Evolutionary conservation across 2,329 filamentous ascomycete genomes (phyloP), one percentile per base, ranked within the genome.

Genomic region (Apiospora pterosperma): DNA sequence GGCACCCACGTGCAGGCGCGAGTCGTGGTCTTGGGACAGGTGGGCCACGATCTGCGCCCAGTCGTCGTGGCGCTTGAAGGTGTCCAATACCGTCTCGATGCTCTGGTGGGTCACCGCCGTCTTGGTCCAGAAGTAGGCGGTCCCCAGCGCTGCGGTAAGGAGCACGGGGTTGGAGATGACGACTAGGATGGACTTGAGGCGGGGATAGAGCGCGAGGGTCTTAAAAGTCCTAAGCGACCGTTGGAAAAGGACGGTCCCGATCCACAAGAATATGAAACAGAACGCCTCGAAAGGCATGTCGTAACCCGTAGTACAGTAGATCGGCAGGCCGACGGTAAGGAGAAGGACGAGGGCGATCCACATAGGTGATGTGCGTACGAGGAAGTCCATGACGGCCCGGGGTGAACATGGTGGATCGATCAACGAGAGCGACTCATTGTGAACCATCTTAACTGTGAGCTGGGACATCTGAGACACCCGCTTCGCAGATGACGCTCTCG

Each of bases 91-190:
- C 14, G 48, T 34, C 16, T 38, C 64, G 14, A 76, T 73, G 8
- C 61, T 52, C 23, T 63, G 69, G 5, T 65, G 60, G 2, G 69
- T 72, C 28, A 65, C 69, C 3, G 64, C 39, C 16, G 69, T 66
- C 64, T 76, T 75, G 62, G 66, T 66, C 72, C 73, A 75, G 44
- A 76, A 69, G 62, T 75, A 76, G 12, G 67, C 67, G 8, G 72
- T 72, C 6, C 71, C 71, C 10, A 76, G 66, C 4, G 62, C 70
- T 63, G 68, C 72, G 0, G 73, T 73, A 10, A 74, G 11, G 2
- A 76, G 21, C 5, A 76, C 66, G 1, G 74, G 74, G 62, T 76
- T 76, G 38, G 70, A 65, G 25, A 74, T 62, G 48, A 75, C 68
- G 16, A 72, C 60, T 1, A 74, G 21, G 4, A 64, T 42, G 0